Conservation (phyloP, 768 basidiomycete genomes). For the Amanita muscaria region DNA sequence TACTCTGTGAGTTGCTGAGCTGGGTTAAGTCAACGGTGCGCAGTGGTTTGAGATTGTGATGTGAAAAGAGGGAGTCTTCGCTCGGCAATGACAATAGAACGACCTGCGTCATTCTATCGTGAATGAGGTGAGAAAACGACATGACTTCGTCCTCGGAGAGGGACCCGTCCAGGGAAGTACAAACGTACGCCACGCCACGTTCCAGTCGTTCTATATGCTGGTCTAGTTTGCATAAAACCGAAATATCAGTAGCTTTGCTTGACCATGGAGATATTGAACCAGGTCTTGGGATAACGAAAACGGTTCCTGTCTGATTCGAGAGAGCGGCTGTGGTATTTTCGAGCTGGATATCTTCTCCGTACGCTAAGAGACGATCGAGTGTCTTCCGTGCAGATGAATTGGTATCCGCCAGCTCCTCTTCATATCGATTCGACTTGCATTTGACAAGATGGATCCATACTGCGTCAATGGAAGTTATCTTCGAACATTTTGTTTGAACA, state of each 20-base stretch:
- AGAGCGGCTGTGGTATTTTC: slow-evolving; percentile 31
- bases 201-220: slow-evolving; percentile 73
- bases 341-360: slow-evolving; percentile 69
- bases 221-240: slow-evolving; percentile 75
- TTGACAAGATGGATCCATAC: slow-evolving; percentile 84
- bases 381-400: slow-evolving; percentile 39
- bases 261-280: slow-evolving; percentile 99
- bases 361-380: slow-evolving; percentile 67
- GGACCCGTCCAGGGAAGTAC: slow-evolving; percentile 36
- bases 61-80: slow-evolving; percentile 48
- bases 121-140: slow-evolving; percentile 60
- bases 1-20: slow-evolving; percentile 17
- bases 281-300: slow-evolving; percentile 73
- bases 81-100: slow-evolving; percentile 51
- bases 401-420: slow-evolving; percentile 36
- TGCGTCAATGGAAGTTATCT: slow-evolving; percentile 65
- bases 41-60: slow-evolving; percentile 57
- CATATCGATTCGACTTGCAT: slow-evolving; percentile 34
- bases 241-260: slow-evolving; percentile 96
- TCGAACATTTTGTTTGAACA: slow-evolving; percentile 44
- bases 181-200: slow-evolving; percentile 65
- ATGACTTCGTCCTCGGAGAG: slow-evolving; percentile 41
- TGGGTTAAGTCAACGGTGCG: slow-evolving; percentile 55
- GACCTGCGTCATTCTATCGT: slow-evolving; percentile 97
- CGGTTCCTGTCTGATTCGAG: slow-evolving; percentile 32